Conservation (phyloP, 2,329 filamentous ascomycete genomes). For the Colletotrichum cereale region DNA sequence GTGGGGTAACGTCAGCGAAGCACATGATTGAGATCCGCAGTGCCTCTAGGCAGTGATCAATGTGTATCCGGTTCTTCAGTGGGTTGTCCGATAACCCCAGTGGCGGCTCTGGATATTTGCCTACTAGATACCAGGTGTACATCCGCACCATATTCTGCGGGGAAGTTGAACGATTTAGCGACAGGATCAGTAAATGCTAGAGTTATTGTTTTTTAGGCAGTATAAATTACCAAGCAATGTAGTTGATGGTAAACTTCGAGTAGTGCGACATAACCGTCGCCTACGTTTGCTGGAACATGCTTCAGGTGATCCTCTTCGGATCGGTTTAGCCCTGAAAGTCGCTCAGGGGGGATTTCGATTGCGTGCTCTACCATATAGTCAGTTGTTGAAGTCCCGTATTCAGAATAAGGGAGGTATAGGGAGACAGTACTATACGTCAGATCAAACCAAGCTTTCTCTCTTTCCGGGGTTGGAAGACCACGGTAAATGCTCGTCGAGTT, state of each 20-base stretch:
- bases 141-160: constrained; percentile 39
- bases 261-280: constrained; percentile 28
- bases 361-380: constrained; percentile 3
- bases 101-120: constrained; percentile 29
- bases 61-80: constrained; percentile 37
- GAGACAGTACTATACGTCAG: constrained; percentile 7
- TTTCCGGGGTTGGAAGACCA: constrained; percentile 23
- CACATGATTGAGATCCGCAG: constrained; percentile 41
- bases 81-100: constrained; percentile 15
- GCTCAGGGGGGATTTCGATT: constrained; percentile 17
- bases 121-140: constrained; percentile 35
- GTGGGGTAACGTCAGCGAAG: constrained; percentile 40
- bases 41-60: constrained; percentile 41
- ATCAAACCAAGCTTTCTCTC: constrained; percentile 26
- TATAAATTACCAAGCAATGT: constrained; percentile 36
- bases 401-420: neutral
- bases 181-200: no score
- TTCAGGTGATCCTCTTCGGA: constrained; percentile 16
- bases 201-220: neutral
- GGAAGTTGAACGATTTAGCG: neutral
- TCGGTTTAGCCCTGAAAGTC: constrained; percentile 10
- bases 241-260: constrained; percentile 42
- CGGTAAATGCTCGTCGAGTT: constrained; percentile 28
- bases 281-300: constrained; percentile 12
- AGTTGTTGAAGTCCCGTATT: neutral